Percentiles rank a stretch among this genome's conserved stretches.
phyloP scores from a whole-genome alignment of 2,329 filamentous ascomycete genomes.

The Colletotrichum sansevieriae region DNA sequence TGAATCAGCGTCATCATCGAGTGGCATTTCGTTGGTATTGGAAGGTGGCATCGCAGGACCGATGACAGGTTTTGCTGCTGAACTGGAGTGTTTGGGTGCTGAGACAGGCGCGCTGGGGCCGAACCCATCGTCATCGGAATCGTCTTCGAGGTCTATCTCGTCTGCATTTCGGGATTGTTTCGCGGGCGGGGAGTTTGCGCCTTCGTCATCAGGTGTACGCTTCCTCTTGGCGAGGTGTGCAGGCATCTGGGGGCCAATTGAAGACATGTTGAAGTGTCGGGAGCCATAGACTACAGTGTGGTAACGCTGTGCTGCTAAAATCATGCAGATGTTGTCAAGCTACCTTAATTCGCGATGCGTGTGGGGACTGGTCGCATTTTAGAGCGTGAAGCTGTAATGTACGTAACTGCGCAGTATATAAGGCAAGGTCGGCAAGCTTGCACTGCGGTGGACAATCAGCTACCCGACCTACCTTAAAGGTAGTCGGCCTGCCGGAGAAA shows the following conservation, averaged over 20 bases:
- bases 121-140: slow-evolving; percentile 57
- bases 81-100: slow-evolving; percentile 24
- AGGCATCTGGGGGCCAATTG: slow-evolving; percentile 78
- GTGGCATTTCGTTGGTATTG: slow-evolving; percentile 58
- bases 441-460: background rate
- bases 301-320: background rate
- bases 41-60: slow-evolving; percentile 46
- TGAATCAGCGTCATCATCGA: slow-evolving; percentile 52
- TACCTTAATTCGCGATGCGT: background rate
- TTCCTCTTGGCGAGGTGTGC: slow-evolving; percentile 76
- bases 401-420: slow-evolving; percentile 1
- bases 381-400: slow-evolving; percentile 26
- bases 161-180: slow-evolving; percentile 66
- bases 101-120: slow-evolving; percentile 52
- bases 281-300: background rate
- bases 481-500: slow-evolving; percentile 30
- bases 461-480: too few species aligned
- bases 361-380: slow-evolving; percentile 18
- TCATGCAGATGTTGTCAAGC: background rate
- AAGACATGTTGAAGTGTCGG: slow-evolving; percentile 66
- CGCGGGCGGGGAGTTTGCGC: slow-evolving; percentile 55
- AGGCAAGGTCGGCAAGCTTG: slow-evolving; percentile 7
- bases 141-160: slow-evolving; percentile 61
- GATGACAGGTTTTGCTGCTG: slow-evolving; percentile 43
- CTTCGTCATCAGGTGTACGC: slow-evolving; percentile 61